Evolutionary conservation across 2,329 filamentous ascomycete genomes (phyloP).

Genomic region (Colletotrichum destructivum): DNA sequence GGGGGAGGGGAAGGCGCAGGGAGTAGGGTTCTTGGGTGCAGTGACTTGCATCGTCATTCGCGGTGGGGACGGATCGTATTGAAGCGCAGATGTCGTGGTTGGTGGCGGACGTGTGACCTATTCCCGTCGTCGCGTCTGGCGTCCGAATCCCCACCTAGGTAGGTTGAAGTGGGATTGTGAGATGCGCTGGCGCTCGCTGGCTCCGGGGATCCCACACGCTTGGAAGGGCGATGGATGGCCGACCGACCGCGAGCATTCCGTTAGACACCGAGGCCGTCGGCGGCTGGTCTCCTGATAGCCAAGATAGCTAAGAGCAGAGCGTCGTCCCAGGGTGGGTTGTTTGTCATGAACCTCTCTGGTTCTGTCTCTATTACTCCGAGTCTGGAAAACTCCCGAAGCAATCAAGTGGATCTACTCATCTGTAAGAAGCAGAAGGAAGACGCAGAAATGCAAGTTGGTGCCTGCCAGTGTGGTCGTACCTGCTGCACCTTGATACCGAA

Average conservation of each 20-base stretch:
- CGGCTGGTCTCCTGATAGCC: not conserved
- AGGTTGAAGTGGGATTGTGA: not conserved
- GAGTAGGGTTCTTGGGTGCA: constrained; percentile 29
- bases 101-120: constrained; percentile 17
- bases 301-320: not conserved
- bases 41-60: constrained; percentile 18
- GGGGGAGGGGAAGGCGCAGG: not conserved
- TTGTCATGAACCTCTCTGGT: too few species aligned
- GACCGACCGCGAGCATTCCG: not conserved
- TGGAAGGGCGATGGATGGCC: not conserved
- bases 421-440: not conserved
- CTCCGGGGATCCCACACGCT: constrained; percentile 13
- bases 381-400: not conserved
- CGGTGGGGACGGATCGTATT: constrained; percentile 9
- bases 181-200: constrained; percentile 9
- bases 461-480: not conserved
- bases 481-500: not conserved
- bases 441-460: not conserved
- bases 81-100: constrained; percentile 6
- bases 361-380: too few species aligned
- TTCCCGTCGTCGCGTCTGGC: not conserved
- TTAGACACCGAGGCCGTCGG: not conserved
- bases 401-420: not conserved
- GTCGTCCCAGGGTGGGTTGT: not conserved
- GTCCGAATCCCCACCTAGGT: not conserved